Conservation (phyloP, 305 asterid species). For the Striga hermonthica region DNA sequence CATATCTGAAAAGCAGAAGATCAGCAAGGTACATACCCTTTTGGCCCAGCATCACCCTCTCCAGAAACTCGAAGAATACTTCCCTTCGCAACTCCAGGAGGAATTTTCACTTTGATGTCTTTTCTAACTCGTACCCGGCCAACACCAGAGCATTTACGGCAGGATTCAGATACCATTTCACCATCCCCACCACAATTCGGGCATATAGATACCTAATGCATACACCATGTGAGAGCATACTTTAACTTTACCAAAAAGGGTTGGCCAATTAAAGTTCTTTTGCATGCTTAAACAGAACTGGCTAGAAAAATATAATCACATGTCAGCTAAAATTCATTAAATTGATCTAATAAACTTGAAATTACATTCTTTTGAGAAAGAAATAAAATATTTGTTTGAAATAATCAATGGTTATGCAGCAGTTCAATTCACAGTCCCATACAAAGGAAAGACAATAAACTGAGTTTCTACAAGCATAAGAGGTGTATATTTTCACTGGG, state of each 20-base stretch:
- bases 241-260: constrained; percentile 14
- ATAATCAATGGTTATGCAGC: constrained; percentile 3
- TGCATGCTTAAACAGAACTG: constrained; percentile 2
- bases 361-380: neutral
- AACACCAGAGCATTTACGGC: constrained; percentile 97
- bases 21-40: constrained; percentile 60
- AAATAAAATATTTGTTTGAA: constrained; percentile 1
- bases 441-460: constrained; percentile 11
- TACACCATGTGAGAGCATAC: constrained; percentile 31
- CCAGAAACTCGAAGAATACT: constrained; percentile 97
- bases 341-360: neutral
- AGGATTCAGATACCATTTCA: constrained; percentile 88
- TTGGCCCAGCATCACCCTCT: constrained; percentile 99
- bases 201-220: constrained; percentile 81
- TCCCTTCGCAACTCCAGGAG: constrained; percentile 98
- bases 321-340: constrained; percentile 9
- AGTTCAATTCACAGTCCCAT: neutral
- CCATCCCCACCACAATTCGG: constrained; percentile 98
- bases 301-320: constrained; percentile 6
- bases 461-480: constrained; percentile 20
- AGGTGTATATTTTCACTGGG: constrained; percentile 3
- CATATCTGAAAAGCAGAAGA: constrained; percentile 26
- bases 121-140: constrained; percentile 84
- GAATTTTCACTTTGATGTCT: constrained; percentile 93
- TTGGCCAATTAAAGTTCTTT: neutral